Base-by-base conservation (phyloP, 495 filamentous ascomycete genomes). In the Xeromyces bisporus region DNA sequence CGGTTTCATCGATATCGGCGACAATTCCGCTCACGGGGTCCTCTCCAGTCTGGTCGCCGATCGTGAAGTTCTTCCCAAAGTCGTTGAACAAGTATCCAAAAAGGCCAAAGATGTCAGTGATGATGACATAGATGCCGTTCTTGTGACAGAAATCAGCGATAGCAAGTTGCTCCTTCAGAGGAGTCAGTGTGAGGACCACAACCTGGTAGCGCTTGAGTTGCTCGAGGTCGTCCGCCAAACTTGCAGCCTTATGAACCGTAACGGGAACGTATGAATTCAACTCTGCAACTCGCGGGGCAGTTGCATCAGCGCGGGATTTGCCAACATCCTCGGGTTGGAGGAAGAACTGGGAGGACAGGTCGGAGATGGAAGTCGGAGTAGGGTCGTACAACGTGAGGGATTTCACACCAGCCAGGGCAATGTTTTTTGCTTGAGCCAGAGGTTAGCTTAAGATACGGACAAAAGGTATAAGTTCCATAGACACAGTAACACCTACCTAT, bases 61-160 rank as follows among this genome's bases (percentile, higher is more conserved):
- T 66, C 6, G 79, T 77, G 51, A 96, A 96, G 31, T 89, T 77
- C 50, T 89, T 73, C 38, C 91, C 91, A 48, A 94, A 96, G 47
- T 99, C 91, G 45, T 87, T 93, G 63, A 96, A 99, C 36, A 99
- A 78, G 35, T 75, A 75, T 13, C 91, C 91, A 54, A 99, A 99
- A 18, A 99, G 64, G 32, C 91, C 91, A 40, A 80, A 92, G 2
- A 78, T 92, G 44, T 93, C 83, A 10, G 82, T 67, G 27, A 82
- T 72, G 21, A 94, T 77, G 28, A 96, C 51, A 46, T 80, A 91
- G 37, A 96, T 94, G 31, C 80, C 77, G 45, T 93, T 86, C 35
- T 77, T 50, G 56, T 94, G 91, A 55, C 85, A 91, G 53, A 85
- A 96, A 39, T 93, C 83, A 31, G 83, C 78, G 42, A 96, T 79